Conservation (phyloP, 2,329 filamentous ascomycete genomes). For the Dothiorella sarmentorum region DNA sequence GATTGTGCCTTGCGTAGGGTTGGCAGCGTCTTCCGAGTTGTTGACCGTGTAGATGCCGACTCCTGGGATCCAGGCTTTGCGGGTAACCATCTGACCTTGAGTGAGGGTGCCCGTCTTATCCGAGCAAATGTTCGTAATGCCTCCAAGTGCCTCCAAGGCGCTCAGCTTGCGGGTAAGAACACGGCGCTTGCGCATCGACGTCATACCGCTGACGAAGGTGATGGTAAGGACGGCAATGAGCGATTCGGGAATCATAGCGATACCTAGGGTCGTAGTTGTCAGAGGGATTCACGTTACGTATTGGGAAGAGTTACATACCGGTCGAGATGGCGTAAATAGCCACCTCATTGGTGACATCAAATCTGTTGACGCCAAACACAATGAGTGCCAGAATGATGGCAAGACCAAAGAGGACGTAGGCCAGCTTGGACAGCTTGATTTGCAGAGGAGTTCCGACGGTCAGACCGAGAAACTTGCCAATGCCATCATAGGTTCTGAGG, state of each 20-base stretch:
- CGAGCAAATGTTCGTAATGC: conserved; percentile 47
- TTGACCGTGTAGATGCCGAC: conserved; percentile 33
- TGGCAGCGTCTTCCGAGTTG: conserved; percentile 28
- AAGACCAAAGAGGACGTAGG: conserved; percentile 31
- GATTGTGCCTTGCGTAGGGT: conserved; percentile 32
- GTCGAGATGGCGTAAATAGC: conserved; percentile 38
- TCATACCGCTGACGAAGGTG: conserved; percentile 38
- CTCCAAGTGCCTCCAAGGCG: conserved; percentile 36
- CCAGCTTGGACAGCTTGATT: conserved; percentile 23
- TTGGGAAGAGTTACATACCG: conserved; percentile 16
- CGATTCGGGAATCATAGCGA: conserved; percentile 36
- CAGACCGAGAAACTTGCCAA: conserved; percentile 27
- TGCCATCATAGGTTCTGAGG: conserved; percentile 19
- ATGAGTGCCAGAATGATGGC: conserved; percentile 38
- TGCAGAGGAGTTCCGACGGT: conserved; percentile 23
- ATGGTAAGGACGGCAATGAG: conserved; percentile 34
- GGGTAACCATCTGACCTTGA: conserved; percentile 36
- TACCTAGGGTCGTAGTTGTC: conserved; percentile 23
- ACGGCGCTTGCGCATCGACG: conserved; percentile 34
- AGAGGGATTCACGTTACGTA: neutral
- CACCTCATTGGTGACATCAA: conserved; percentile 36
- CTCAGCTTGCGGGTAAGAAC: conserved; percentile 37
- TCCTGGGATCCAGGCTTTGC: conserved; percentile 34
- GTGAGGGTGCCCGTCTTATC: conserved; percentile 49
- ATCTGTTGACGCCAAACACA: conserved; percentile 34